phyloP scores from a whole-genome alignment of 164 flowering plant species.

The Magnolia officinalis region DNA sequence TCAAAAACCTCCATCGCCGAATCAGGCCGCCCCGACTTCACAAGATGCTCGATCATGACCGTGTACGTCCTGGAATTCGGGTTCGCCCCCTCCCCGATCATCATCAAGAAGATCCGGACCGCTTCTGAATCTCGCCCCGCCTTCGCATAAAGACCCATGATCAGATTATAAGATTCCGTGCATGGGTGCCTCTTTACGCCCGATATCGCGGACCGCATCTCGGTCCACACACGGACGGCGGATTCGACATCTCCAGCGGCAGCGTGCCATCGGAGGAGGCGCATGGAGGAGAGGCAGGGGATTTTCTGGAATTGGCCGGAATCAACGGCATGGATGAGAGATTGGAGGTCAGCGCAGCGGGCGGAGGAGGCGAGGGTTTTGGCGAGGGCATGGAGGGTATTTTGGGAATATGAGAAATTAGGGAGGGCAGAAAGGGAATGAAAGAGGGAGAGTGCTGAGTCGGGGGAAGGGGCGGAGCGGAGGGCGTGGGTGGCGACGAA shows the following conservation, averaged over 20 bases:
- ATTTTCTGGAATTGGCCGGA: conserved; percentile 45
- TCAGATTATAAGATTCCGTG: conserved; percentile 69
- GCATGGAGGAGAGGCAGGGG: conserved; percentile 51
- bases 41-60: conserved; percentile 66
- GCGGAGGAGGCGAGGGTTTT: conserved; percentile 53
- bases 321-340: conserved; percentile 47
- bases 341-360: conserved; percentile 41
- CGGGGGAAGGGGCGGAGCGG: conserved; percentile 70
- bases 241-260: conserved; percentile 54
- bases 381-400: conserved; percentile 56
- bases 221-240: conserved; percentile 49
- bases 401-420: conserved; percentile 33
- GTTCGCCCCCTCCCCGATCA: conserved; percentile 64
- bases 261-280: conserved; percentile 60
- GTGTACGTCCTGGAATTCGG: conserved; percentile 85
- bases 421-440: conserved; percentile 40
- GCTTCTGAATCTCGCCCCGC: conserved; percentile 53
- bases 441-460: conserved; percentile 58
- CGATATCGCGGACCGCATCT: conserved; percentile 28
- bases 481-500: conserved; percentile 70
- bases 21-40: conserved; percentile 43
- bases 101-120: conserved; percentile 38
- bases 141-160: conserved; percentile 52
- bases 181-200: conserved; percentile 34
- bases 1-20: conserved; percentile 60